Percentiles rank a stretch among this genome's conserved stretches.
phyloP scores from a whole-genome alignment of 2,329 filamentous ascomycete species.

The Phialophora verrucosa region DNA sequence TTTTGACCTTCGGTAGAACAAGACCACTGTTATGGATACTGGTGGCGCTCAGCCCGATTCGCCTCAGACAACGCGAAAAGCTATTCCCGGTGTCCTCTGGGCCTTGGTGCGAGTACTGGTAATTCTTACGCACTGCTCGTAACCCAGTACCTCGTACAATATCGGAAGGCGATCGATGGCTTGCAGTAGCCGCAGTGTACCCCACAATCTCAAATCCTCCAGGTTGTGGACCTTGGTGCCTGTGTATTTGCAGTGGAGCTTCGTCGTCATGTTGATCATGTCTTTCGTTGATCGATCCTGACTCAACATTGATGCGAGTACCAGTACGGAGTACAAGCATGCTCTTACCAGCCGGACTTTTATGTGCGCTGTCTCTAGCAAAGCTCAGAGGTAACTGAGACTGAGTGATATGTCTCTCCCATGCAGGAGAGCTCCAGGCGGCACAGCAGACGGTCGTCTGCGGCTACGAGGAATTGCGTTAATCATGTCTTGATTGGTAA shows the following conservation, averaged over 20 bases:
- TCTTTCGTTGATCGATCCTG: neutral
- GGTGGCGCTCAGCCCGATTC: no score
- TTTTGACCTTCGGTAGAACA: neutral
- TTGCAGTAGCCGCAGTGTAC: neutral
- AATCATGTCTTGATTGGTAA: slow-evolving; percentile 17
- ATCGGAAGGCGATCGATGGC: neutral
- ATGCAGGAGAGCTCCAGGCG: neutral
- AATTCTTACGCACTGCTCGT: neutral
- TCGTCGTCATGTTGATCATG: neutral
- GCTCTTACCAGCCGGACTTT: neutral
- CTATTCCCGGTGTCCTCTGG: neutral
- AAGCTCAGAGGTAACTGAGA: neutral
- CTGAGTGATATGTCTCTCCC: neutral
- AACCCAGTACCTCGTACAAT: neutral
- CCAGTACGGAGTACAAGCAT: neutral
- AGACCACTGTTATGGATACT: neutral
- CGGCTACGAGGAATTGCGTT: slow-evolving; percentile 17
- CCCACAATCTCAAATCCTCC: slow-evolving; percentile 5
- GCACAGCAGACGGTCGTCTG: slow-evolving; percentile 5
- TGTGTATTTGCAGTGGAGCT: neutral
- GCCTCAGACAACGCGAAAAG: neutral
- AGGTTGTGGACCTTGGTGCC: neutral
- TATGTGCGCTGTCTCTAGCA: neutral
- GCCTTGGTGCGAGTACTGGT: neutral
- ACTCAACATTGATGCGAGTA: neutral